These are phyloP conservation scores for Silene latifolia DNA, from an alignment of 148 eudicot genomes.

Conservation along the genomic window DNA sequence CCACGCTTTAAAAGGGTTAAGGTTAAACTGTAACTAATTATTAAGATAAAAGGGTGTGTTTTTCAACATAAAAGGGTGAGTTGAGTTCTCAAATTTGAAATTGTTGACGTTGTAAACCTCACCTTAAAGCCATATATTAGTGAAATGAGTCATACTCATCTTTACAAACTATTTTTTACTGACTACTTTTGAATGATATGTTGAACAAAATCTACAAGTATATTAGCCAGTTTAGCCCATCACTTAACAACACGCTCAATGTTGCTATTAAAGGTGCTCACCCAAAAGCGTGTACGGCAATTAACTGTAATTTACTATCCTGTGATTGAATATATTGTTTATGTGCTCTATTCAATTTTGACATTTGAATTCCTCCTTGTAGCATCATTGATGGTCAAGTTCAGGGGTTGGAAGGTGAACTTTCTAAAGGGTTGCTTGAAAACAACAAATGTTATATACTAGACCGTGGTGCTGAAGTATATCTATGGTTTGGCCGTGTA, in stretches of 20 bases:
- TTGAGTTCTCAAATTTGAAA: neutral
- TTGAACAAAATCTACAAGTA: neutral
- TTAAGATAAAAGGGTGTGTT: neutral
- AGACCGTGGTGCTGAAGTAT: conserved; percentile 93
- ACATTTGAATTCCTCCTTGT: conserved; percentile 28
- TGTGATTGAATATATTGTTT: conserved; percentile 1
- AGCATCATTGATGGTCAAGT: conserved; percentile 75
- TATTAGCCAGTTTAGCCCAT: neutral
- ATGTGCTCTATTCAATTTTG: conserved; percentile 8
- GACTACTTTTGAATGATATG: neutral
- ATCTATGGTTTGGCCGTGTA: conserved; percentile 91
- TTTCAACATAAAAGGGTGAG: neutral
- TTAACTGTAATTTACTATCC: neutral
- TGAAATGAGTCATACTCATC: neutral
- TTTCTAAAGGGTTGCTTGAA: conserved; percentile 82
- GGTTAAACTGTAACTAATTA: neutral
- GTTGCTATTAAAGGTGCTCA: neutral
- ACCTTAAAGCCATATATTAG: neutral
- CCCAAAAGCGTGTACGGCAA: neutral
- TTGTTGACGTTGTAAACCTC: neutral
- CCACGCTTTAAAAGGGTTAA: neutral
- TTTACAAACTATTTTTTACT: neutral
- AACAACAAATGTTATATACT: conserved; percentile 75
- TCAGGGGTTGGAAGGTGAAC: conserved; percentile 60
- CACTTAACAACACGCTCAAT: neutral